A percentile compares a stretch with the other conserved stretches of the same genome.
Evolutionary conservation across 179 eudicot genomes (phyloP).

Genomic region (Sideroxylon spinosum): DNA sequence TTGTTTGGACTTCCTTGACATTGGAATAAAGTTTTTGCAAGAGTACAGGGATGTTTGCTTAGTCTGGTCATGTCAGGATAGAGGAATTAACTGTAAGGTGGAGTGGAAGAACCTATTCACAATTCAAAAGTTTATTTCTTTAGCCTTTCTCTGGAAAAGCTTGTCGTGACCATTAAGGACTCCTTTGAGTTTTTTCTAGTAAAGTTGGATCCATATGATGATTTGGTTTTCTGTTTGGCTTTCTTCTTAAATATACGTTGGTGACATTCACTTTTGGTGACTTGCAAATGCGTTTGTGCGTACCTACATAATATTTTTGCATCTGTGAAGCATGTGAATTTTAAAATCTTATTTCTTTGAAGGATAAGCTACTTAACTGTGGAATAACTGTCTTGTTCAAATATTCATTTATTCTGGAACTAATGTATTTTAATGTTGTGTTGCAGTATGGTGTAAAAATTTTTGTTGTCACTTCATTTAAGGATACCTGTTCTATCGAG

Average conservation of each 20-base stretch:
- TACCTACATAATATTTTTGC: neutral
- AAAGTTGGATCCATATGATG: neutral
- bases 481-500: constrained; percentile 58
- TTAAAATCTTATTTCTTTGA: too few relatives aligned
- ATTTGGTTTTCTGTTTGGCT: neutral
- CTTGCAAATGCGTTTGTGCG: neutral
- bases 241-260: neutral
- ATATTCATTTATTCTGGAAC: neutral
- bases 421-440: constrained; percentile 11
- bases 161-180: neutral
- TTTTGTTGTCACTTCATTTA: constrained; percentile 47
- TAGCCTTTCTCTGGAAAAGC: neutral
- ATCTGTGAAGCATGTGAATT: neutral
- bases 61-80: neutral
- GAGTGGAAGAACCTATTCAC: neutral
- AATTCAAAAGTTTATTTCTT: neutral
- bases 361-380: too few relatives aligned
- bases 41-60: neutral
- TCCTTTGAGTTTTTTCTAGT: neutral
- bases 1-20: neutral
- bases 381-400: neutral
- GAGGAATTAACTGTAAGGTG: neutral
- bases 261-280: neutral
- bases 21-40: too few relatives aligned
- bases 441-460: constrained; percentile 55